Conservation (phyloP, 1,284 basidiomycete species). For the Heliocybe sulcata region DNA sequence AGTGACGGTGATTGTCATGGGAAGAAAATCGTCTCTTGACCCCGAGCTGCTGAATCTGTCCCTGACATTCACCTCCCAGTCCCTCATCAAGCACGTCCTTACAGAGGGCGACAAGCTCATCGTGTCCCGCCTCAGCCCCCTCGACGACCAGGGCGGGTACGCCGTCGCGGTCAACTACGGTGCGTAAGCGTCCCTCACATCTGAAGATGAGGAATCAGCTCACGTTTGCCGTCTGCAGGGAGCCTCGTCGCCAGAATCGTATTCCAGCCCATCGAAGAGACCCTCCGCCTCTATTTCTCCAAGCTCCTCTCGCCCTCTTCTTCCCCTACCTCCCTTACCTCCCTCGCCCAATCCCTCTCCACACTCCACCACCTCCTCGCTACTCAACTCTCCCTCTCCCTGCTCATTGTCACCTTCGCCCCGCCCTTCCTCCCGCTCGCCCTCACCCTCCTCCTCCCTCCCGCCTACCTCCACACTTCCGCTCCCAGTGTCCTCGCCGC, state of each 20-base stretch:
- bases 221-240: no score
- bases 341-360: slow-evolving; percentile 27
- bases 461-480: slow-evolving; percentile 63
- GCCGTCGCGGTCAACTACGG: slow-evolving; percentile 94
- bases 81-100: slow-evolving; percentile 87
- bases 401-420: slow-evolving; percentile 70
- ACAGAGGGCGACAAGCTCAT: slow-evolving; percentile 95
- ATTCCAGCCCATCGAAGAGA: slow-evolving; percentile 92
- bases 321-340: slow-evolving; percentile 7
- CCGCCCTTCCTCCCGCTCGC: slow-evolving; percentile 67
- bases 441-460: slow-evolving; percentile 66
- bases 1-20: no score
- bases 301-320: slow-evolving; percentile 37
- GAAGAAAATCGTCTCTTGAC: slow-evolving; percentile 37
- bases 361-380: slow-evolving; percentile 53
- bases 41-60: slow-evolving; percentile 48
- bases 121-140: slow-evolving; percentile 73
- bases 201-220: no score
- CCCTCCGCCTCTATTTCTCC: slow-evolving; percentile 82
- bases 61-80: slow-evolving; percentile 79
- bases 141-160: slow-evolving; percentile 89
- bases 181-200: slow-evolving; percentile 24
- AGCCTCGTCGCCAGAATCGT: slow-evolving; percentile 86
- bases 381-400: slow-evolving; percentile 59
- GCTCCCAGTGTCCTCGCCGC: slow-evolving; percentile 67